Percentiles rank a stretch among this genome's conserved stretches.
Conservation (phyloP, 208 protist genomes). For the Phytomonas sp. region DNA sequence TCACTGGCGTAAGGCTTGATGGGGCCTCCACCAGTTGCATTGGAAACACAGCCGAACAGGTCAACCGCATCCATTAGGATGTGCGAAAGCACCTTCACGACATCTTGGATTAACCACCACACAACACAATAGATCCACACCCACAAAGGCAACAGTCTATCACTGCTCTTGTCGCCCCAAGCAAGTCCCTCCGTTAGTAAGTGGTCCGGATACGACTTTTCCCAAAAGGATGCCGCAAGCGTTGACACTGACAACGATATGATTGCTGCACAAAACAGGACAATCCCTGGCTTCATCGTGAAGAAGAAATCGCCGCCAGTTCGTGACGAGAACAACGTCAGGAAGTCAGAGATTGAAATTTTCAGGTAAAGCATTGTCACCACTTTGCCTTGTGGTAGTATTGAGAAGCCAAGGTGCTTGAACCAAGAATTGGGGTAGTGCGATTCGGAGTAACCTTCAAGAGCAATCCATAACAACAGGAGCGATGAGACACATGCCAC, state of each 20-base stretch:
- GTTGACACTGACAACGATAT: constrained; percentile 65
- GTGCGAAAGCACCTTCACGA: constrained; percentile 68
- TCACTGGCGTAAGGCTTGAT: constrained; percentile 25
- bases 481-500: constrained; percentile 65
- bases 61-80: constrained; percentile 58
- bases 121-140: constrained; percentile 89
- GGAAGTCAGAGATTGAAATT: constrained; percentile 84
- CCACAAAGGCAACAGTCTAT: constrained; percentile 74
- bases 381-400: constrained; percentile 61
- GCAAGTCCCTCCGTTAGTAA: constrained; percentile 72
- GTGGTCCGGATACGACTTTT: constrained; percentile 34
- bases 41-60: constrained; percentile 61
- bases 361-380: constrained; percentile 85
- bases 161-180: constrained; percentile 26
- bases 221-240: constrained; percentile 67
- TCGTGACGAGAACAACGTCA: constrained; percentile 86
- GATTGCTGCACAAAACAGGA: constrained; percentile 57
- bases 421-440: constrained; percentile 56
- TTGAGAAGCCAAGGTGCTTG: constrained; percentile 43
- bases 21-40: constrained; percentile 24
- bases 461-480: constrained; percentile 48
- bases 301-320: constrained; percentile 77
- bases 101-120: constrained; percentile 86
- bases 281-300: constrained; percentile 35
- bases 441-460: constrained; percentile 34